phyloP scores from a whole-genome alignment of 2,329 filamentous ascomycete genomes.

The Penicillium paneum region DNA sequence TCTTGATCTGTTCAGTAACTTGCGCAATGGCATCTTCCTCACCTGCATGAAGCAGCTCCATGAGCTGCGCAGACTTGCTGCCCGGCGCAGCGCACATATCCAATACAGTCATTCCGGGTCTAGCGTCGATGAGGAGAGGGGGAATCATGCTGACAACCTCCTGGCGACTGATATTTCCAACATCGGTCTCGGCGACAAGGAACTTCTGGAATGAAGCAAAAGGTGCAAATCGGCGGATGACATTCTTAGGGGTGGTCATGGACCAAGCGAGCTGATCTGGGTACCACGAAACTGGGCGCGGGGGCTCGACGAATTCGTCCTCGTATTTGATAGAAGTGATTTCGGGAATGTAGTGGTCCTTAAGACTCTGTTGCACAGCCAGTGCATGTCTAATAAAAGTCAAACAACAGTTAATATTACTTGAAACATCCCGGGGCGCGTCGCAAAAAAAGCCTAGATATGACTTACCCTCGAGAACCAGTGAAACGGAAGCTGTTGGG shows the following conservation, averaged over 20 bases:
- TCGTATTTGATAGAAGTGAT: conserved; percentile 83
- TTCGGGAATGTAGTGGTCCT: conserved; percentile 84
- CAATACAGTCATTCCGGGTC: conserved; percentile 85
- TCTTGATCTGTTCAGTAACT: conserved; percentile 62
- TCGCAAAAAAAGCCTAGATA: conserved; percentile 3
- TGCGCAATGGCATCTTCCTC: conserved; percentile 83
- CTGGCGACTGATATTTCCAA: conserved; percentile 95
- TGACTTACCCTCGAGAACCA: conserved; percentile 78
- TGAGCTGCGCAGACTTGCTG: conserved; percentile 91
- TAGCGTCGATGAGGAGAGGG: conserved; percentile 84
- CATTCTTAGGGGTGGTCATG: conserved; percentile 97
- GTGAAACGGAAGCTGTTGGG: conserved; percentile 98
- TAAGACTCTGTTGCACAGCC: conserved; percentile 81
- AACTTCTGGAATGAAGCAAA: conserved; percentile 97
- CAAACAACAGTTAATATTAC: conserved; percentile 10
- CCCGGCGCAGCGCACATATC: conserved; percentile 96
- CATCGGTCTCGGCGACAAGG: conserved; percentile 91
- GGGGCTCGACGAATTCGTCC: conserved; percentile 76
- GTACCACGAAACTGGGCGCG: conserved; percentile 82
- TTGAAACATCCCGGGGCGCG: background rate
- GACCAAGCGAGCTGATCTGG: conserved; percentile 93
- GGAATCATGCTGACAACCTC: conserved; percentile 99
- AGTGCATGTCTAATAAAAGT: conserved; percentile 70
- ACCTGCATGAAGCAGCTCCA: conserved; percentile 89
- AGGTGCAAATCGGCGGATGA: conserved; percentile 87